phyloP scores from a whole-genome alignment of 2,329 filamentous ascomycete species.

The Phaeosphaeriaceae sp. region DNA sequence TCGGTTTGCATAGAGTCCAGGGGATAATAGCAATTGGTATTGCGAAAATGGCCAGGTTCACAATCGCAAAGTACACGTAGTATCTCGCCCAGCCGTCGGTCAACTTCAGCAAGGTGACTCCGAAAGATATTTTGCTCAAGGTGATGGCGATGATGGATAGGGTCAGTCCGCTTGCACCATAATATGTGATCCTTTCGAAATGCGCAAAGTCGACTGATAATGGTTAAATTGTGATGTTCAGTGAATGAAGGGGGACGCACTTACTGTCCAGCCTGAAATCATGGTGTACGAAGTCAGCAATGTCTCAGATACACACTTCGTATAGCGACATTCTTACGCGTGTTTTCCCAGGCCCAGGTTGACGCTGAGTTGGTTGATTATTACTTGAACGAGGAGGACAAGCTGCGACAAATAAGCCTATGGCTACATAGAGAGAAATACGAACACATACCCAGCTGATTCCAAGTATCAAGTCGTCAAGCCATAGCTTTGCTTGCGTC shows the following conservation, averaged over 20 bases:
- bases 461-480: conserved; percentile 16
- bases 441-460: conserved; percentile 18
- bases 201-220: conserved; percentile 10
- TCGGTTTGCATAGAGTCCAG: conserved; percentile 17
- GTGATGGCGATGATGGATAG: conserved; percentile 17
- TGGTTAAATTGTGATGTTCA: too few relatives aligned
- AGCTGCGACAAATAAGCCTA: conserved; percentile 10
- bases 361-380: conserved; percentile 20
- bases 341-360: conserved; percentile 20
- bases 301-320: too few relatives aligned
- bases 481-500: conserved; percentile 19
- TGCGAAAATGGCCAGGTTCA: conserved; percentile 13
- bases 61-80: conserved; percentile 17
- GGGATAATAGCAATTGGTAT: conserved; percentile 14
- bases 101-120: conserved; percentile 19
- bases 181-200: conserved; percentile 13
- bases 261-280: too few relatives aligned
- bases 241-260: too few relatives aligned
- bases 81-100: conserved; percentile 15
- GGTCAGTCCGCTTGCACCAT: conserved; percentile 15
- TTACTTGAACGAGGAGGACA: conserved; percentile 17
- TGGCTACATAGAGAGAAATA: not conserved
- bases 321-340: conserved; percentile 14
- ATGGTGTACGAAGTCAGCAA: too few relatives aligned
- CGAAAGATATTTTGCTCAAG: conserved; percentile 25